Percentiles rank a stretch among this genome's conserved stretches.
These are phyloP conservation scores for Saraca asoca DNA, from an alignment of 331 rosid genomes.

Conservation along the genomic window DNA sequence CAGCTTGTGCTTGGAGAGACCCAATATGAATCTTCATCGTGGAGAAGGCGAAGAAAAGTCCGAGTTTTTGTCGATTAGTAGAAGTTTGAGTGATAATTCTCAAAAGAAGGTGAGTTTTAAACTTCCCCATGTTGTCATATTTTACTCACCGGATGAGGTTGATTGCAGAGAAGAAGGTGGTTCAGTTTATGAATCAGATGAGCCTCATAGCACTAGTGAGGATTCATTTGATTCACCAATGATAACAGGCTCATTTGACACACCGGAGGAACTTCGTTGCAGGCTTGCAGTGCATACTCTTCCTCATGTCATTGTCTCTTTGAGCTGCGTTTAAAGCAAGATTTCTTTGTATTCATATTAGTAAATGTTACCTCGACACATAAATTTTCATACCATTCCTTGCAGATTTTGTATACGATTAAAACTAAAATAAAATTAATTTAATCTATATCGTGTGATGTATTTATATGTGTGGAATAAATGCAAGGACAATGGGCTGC, in stretches of 20 bases:
- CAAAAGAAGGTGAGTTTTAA: slow-evolving; percentile 37
- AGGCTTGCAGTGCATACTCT: slow-evolving; percentile 45
- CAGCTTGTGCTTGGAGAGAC: slow-evolving; percentile 41
- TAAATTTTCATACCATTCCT: too few species aligned
- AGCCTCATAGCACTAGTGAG: neutral
- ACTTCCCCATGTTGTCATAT: slow-evolving; percentile 39
- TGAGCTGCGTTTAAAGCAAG: neutral
- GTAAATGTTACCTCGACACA: too few species aligned
- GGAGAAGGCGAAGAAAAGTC: slow-evolving; percentile 23
- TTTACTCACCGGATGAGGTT: slow-evolving; percentile 30
- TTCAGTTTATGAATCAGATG: neutral
- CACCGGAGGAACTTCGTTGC: neutral
- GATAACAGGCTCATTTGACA: slow-evolving; percentile 22
- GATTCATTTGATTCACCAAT: slow-evolving; percentile 26
- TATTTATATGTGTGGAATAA: too few species aligned
- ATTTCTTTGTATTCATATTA: too few species aligned
- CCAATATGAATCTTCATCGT: neutral
- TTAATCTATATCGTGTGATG: too few species aligned
- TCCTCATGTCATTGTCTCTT: slow-evolving; percentile 42
- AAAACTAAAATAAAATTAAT: too few species aligned
- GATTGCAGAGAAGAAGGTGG: neutral
- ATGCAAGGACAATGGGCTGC: too few species aligned
- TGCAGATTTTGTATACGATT: too few species aligned
- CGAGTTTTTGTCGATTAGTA: neutral
- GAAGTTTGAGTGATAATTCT: slow-evolving; percentile 23